Evolutionary conservation across 306 rosid genomes (phyloP).

Genomic region (Vigna reflexopilosa): DNA sequence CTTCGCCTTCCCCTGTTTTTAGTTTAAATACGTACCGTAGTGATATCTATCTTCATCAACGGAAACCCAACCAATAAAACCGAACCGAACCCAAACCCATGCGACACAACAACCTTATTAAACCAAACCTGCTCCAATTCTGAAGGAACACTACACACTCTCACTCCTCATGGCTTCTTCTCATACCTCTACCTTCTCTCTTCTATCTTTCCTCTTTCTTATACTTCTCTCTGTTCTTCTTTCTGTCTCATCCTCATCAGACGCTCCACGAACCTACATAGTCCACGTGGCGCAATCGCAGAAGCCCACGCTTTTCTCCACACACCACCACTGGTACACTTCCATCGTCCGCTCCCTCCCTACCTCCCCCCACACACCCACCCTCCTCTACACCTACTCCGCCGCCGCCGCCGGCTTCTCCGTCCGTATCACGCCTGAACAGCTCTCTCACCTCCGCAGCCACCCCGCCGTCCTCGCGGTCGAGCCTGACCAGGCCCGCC

Average conservation of each 20-base stretch:
- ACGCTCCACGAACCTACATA: constrained; percentile 64
- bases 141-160: no score
- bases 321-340: constrained; percentile 70
- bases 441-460: constrained; percentile 54
- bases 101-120: not conserved
- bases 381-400: constrained; percentile 72
- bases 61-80: not conserved
- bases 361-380: constrained; percentile 58
- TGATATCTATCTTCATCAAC: not conserved
- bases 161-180: constrained; percentile 29
- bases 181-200: not conserved
- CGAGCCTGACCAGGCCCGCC: constrained; percentile 70
- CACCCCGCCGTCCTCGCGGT: constrained; percentile 59
- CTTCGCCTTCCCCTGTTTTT: not conserved
- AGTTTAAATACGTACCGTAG: not conserved
- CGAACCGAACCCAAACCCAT: no score
- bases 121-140: no score
- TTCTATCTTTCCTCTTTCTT: not conserved
- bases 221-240: not conserved
- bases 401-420: constrained; percentile 74
- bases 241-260: constrained; percentile 36
- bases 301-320: constrained; percentile 60
- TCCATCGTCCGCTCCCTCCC: constrained; percentile 78
- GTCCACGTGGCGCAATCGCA: constrained; percentile 73
- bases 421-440: constrained; percentile 58